These are phyloP conservation scores for Tetrapyrgos nigripes DNA, from an alignment of 1,284 basidiomycete species.

Conservation along the genomic window DNA sequence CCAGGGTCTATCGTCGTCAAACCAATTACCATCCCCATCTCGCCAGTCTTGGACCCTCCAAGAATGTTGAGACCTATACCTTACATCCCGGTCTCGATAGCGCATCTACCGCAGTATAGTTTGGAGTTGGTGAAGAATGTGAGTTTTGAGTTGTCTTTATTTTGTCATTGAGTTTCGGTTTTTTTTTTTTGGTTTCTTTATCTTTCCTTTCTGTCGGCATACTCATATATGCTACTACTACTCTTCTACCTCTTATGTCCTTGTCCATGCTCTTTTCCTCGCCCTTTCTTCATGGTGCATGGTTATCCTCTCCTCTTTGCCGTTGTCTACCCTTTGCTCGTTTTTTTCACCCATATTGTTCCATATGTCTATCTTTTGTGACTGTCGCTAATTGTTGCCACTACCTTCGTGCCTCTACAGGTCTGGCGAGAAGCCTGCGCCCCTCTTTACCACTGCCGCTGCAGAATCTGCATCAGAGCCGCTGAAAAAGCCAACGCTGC, in stretches of 20 bases:
- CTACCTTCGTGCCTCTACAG: constrained; percentile 35
- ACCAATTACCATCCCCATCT: constrained; percentile 54
- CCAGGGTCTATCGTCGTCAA: no score
- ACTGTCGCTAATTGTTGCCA: background rate
- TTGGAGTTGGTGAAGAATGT: constrained; percentile 63
- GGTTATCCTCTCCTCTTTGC: no score
- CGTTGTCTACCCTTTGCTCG: no score
- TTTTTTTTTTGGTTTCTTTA: constrained; percentile 6
- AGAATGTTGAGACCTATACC: constrained; percentile 68
- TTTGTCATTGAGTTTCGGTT: background rate
- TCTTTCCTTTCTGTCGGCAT: background rate
- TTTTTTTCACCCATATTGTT: no score
- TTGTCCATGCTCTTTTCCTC: no score
- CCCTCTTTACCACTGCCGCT: constrained; percentile 73
- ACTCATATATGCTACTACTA: no score
- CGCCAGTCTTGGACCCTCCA: constrained; percentile 63
- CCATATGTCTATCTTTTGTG: no score
- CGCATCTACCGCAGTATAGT: constrained; percentile 66
- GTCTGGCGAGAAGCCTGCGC: constrained; percentile 76
- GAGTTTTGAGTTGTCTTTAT: constrained; percentile 32
- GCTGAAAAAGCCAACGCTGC: constrained; percentile 51
- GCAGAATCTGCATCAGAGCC: constrained; percentile 72
- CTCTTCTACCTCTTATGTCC: no score
- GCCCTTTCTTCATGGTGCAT: no score
- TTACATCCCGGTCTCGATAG: constrained; percentile 65